Evolutionary conservation across 495 filamentous ascomycete species (phyloP), one percentile per base, ranked within the genome.

Genomic region (Lasiosphaeria hispida): DNA sequence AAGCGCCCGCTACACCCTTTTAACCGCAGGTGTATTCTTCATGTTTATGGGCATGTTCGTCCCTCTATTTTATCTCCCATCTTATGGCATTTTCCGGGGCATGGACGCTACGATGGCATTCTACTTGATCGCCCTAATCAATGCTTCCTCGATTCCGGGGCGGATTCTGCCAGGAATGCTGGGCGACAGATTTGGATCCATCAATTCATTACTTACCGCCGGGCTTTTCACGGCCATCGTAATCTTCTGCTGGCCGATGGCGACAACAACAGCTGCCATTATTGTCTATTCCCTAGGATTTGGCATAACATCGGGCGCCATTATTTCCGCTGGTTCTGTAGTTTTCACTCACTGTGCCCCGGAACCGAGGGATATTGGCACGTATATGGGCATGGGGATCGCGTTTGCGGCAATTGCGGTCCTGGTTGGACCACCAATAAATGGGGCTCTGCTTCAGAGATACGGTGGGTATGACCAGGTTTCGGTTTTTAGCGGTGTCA

Each of bases 71-170:
- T 54, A 42, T 34, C 62, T 91, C 15, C 89, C 88, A 0, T 85
- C 90, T 73, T 88, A 85, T 64, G 92, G 83, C 64, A 75, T 93
- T 37, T 83, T 86, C 33, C 74, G 84, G 11, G 88, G 87, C 36
- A 87, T 92, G 83, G 77, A 77, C 18, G 17, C 59, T 0, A 55
- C 64, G 4, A 68, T 92, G 9, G 78, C 84, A 4, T 72, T 72
- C n/a, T 91, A 92, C 63, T 70, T 91, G 10, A 68, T 91, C 30
- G 75, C 89, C 0, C 87, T 92, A 53, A 70, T 92, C 43, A 93
- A 92, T 62, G 87, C 84, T 0, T 61, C 47, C 30, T 72, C 85
- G 57, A 80, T 91, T 56, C 78, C 87, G 45, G 89, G 89, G n/a
- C 83, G 89, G 48, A 89, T 88, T 48, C 58, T 89, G 8, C 88